Base-by-base conservation (phyloP, 305 asterid genomes). In the Solanum aculeatissimum region DNA sequence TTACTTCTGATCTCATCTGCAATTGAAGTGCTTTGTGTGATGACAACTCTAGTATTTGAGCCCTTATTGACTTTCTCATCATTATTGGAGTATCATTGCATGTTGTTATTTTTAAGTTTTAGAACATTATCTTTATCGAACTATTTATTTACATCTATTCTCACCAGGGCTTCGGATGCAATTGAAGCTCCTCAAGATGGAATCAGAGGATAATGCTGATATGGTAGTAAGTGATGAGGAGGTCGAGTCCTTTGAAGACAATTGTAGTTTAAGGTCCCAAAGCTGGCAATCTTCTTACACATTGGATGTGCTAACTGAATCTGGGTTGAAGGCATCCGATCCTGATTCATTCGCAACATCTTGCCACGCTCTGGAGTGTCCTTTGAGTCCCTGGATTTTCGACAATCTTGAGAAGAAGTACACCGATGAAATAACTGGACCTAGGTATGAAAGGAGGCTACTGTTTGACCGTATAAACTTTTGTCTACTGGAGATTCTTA, bases 171-270 rank as follows among this genome's bases (percentile, higher is more conserved):
- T 97, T 62, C 90, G 97, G 45, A 91, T 89, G 96, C 92, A 97
- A 88, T 89, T 97, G 85, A 92, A 90, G 85, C 98, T 92, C 85
- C 97, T 97, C 85, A 97, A 93, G 90, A 92, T 92, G 95, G 98
- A 97, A 89, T 90, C 98, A 2, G 93, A 90, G 87, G 40, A 91
- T 83, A 78, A 51, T 84, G 78, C 89, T 21, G 95, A 90, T 81
- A 51, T 85, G 60, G 18, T n/a, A 54, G 89, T 90, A 47, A 89
- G 86, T 29, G 90, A 91, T 81, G 92, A 93, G 47, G 92, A 89
- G 54, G 85, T 82, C 77, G 57, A 47, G 25, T 47, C 49, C 83
- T 83, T 82, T 10, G 96, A 87, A 82, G 89, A 86, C 66, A 84
- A 86, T 74, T 68, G 79, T 49, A 32, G 19, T 18, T 80, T 70